phyloP scores from a whole-genome alignment of 2,329 filamentous ascomycete species.

The Emmonsiellopsis sp. region DNA sequence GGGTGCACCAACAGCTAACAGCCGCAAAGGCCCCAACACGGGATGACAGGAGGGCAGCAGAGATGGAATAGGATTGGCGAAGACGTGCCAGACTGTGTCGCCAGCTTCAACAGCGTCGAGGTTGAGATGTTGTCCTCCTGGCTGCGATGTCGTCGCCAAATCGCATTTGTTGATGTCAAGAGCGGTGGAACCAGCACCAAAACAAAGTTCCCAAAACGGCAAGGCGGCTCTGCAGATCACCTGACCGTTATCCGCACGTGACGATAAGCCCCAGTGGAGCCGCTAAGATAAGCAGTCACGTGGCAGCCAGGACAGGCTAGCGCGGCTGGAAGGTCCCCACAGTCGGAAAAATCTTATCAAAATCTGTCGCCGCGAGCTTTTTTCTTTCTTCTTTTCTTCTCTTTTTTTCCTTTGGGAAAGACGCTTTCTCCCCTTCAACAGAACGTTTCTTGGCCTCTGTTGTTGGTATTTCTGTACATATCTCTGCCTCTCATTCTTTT shows the following conservation, averaged over 20 bases:
- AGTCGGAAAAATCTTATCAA: neutral
- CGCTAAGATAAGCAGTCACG: neutral
- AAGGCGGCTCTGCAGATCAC: conserved; percentile 2
- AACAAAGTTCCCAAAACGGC: conserved; percentile 14
- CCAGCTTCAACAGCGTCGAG: too few species aligned
- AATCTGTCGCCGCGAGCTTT: neutral
- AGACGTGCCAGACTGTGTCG: too few species aligned
- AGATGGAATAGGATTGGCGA: too few species aligned
- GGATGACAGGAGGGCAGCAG: too few species aligned
- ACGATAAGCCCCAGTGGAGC: neutral
- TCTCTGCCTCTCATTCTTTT: conserved; percentile 16
- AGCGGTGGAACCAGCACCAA: conserved; percentile 7
- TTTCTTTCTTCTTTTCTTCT: conserved; percentile 27
- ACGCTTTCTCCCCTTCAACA: conserved; percentile 53
- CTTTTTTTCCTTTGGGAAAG: conserved; percentile 48
- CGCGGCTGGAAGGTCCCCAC: neutral
- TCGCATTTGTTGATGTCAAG: conserved; percentile 8
- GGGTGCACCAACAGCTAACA: too few species aligned
- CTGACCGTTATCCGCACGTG: neutral
- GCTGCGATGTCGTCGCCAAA: neutral
- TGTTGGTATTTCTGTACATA: conserved; percentile 32
- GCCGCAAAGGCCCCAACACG: too few species aligned
- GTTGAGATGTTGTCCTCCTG: neutral
- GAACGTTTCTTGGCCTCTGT: conserved; percentile 36
- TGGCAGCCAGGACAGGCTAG: neutral